Percentiles rank a stretch among this genome's conserved stretches.
Conservation (phyloP, 192 early-diverging fungal genomes). For the Backusella circina region DNA sequence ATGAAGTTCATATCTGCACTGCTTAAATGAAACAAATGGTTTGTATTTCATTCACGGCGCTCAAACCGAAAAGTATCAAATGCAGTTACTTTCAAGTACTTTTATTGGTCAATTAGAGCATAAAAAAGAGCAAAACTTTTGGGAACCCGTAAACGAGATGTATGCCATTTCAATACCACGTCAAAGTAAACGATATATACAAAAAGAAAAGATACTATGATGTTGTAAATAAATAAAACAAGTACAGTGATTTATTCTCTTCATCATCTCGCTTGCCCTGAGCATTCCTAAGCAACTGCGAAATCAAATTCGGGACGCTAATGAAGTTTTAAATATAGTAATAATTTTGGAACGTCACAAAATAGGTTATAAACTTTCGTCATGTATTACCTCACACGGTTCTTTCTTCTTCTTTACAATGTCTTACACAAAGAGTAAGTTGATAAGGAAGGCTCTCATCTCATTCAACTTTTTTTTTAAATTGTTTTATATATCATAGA, state of each 20-base stretch:
- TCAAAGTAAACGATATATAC: not conserved
- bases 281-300: not conserved
- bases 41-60: not conserved
- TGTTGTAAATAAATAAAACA: not conserved
- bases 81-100: not conserved
- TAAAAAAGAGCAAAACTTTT: not conserved
- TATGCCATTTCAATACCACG: not conserved
- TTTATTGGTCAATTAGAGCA: not conserved
- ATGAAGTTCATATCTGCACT: too few species aligned
- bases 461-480: not conserved
- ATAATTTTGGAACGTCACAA: not conserved
- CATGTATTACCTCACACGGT: not conserved
- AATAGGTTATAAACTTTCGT: not conserved
- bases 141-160: not conserved
- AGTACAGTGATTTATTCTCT: not conserved
- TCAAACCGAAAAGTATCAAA: not conserved
- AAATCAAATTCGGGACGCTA: not conserved
- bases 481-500: constrained; percentile 28
- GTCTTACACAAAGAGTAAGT: constrained; percentile 10
- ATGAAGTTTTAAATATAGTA: not conserved
- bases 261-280: not conserved
- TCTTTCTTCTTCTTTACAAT: not conserved
- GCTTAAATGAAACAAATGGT: too few species aligned
- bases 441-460: not conserved
- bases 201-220: not conserved